These are phyloP conservation scores for Nicotiana rustica DNA, from an alignment of 305 asterid species.

Conservation along the genomic window DNA sequence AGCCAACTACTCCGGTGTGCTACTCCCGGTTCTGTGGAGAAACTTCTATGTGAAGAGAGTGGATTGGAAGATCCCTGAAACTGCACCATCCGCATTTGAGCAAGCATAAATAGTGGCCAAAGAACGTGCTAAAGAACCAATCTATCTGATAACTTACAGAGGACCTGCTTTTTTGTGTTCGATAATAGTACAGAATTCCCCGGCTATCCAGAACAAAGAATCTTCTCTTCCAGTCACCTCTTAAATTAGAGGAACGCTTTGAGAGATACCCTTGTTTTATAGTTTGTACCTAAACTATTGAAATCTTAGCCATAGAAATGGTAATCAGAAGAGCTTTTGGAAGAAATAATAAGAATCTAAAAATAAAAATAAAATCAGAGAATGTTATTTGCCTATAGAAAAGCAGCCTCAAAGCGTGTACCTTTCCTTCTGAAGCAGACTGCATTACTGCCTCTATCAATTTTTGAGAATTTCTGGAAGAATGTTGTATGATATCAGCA, in stretches of 20 bases:
- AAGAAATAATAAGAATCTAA: conserved; percentile 13
- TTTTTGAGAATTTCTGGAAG: conserved; percentile 70
- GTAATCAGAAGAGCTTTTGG: conserved; percentile 26
- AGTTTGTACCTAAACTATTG: conserved; percentile 89
- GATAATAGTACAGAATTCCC: conserved; percentile 98
- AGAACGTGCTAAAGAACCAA: conserved; percentile 11
- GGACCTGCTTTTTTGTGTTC: conserved; percentile 91
- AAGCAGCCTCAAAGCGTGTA: conserved; percentile 39
- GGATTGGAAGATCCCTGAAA: conserved; percentile 84
- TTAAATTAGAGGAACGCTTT: conserved; percentile 75
- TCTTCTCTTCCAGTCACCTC: conserved; percentile 99
- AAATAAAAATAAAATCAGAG: neutral
- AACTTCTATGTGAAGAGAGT: conserved; percentile 74
- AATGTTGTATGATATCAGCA: conserved; percentile 56
- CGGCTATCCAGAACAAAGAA: conserved; percentile 99
- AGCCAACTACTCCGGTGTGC: conserved; percentile 94
- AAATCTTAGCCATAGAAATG: conserved; percentile 52
- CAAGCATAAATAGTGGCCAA: neutral
- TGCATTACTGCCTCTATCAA: conserved; percentile 85
- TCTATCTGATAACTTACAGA: conserved; percentile 62
- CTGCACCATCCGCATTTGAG: conserved; percentile 18
- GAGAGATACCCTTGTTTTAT: conserved; percentile 85
- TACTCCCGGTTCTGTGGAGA: conserved; percentile 85
- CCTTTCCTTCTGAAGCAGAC: conserved; percentile 87
- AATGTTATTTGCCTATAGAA: neutral